phyloP scores from a whole-genome alignment of 148 eudicot species.

The Chenopodium formosanum region DNA sequence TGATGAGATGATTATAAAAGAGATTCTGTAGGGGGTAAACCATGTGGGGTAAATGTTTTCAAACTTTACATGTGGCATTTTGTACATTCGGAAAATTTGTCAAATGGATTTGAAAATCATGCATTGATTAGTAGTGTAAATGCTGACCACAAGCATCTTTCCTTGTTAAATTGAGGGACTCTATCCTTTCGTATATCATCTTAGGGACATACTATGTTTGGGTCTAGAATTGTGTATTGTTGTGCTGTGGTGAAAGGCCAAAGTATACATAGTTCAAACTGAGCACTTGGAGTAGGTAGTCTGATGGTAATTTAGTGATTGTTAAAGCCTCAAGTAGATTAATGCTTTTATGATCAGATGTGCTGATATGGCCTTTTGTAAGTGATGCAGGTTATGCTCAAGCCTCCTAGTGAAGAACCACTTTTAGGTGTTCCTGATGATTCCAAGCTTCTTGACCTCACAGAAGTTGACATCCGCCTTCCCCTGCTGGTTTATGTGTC shows the following conservation, averaged over 20 bases:
- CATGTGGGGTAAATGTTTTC: too few relatives aligned
- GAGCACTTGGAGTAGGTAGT: not conserved
- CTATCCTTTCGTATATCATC: too few relatives aligned
- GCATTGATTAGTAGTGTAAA: too few relatives aligned
- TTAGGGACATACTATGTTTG: not conserved
- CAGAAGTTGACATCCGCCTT: slow-evolving; percentile 82
- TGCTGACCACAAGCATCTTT: too few relatives aligned
- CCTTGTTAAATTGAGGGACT: too few relatives aligned
- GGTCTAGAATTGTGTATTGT: not conserved
- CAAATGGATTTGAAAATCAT: too few relatives aligned
- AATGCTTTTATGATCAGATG: not conserved
- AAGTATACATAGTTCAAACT: not conserved
- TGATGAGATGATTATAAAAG: too few relatives aligned
- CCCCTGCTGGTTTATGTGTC: slow-evolving; percentile 93
- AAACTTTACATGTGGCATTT: too few relatives aligned
- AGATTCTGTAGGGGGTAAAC: too few relatives aligned
- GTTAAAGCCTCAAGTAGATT: not conserved
- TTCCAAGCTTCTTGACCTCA: slow-evolving; percentile 48
- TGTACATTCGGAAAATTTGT: too few relatives aligned
- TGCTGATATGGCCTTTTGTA: slow-evolving; percentile 11
- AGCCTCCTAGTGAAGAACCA: slow-evolving; percentile 81
- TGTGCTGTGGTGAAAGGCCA: not conserved
- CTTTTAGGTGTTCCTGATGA: slow-evolving; percentile 53
- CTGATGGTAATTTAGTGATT: not conserved
- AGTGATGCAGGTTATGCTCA: slow-evolving; percentile 77